Conservation (phyloP, 1,284 basidiomycete genomes). For the Trametes pubescens region DNA sequence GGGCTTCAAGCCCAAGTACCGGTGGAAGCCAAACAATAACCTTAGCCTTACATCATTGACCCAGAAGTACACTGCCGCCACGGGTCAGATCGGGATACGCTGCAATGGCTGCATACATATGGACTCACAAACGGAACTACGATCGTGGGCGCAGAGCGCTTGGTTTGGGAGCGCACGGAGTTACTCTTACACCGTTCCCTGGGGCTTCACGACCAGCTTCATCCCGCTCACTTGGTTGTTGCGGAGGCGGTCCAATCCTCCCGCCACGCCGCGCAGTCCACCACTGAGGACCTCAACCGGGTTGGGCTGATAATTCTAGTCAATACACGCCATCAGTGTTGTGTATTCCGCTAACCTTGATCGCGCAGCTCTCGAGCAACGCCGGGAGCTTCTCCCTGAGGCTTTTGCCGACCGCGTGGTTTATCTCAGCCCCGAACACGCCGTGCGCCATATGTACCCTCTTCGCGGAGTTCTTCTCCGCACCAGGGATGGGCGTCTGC, state of each 20-base stretch:
- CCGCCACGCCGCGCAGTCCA: slow-evolving; percentile 54
- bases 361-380: slow-evolving; percentile 20
- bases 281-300: slow-evolving; percentile 51
- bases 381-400: slow-evolving; percentile 20
- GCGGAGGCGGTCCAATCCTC: slow-evolving; percentile 52
- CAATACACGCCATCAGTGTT: background rate
- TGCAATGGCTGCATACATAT: too few relatives aligned
- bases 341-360: slow-evolving; percentile 19
- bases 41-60: too few relatives aligned
- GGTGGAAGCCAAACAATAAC: background rate
- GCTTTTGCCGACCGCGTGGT: slow-evolving; percentile 5
- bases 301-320: slow-evolving; percentile 31
- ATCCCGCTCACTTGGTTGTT: slow-evolving; percentile 53
- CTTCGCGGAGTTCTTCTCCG: slow-evolving; percentile 16
- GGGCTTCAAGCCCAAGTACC: background rate
- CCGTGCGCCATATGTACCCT: slow-evolving; percentile 10
- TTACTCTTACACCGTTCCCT: background rate
- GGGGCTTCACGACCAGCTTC: slow-evolving; percentile 46
- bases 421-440: slow-evolving; percentile 10
- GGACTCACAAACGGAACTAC: background rate
- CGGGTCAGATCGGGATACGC: too few relatives aligned
- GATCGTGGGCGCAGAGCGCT: too few relatives aligned
- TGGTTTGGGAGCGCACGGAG: background rate
- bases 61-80: too few relatives aligned
- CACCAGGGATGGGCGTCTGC: slow-evolving; percentile 6